Conservation (phyloP, 129 eudicot genomes). For the Ambrosia artemisiifolia region DNA sequence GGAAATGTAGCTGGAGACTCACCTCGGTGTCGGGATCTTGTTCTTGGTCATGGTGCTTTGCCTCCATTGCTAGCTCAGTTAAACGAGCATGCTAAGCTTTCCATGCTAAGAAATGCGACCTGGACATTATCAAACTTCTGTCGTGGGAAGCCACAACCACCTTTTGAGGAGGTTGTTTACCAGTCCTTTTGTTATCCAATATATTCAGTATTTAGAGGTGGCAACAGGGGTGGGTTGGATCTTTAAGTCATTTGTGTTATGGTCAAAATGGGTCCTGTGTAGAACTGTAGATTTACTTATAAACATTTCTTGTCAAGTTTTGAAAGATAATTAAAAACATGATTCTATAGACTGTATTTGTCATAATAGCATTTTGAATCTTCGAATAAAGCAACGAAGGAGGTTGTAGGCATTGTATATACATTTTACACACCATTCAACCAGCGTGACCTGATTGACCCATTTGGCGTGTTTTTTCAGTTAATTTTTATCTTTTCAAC, state of each 20-base stretch:
- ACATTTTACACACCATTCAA: neutral
- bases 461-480: neutral
- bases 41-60: conserved; percentile 77
- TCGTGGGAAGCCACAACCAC: conserved; percentile 88
- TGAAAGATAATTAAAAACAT: neutral
- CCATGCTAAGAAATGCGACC: conserved; percentile 89
- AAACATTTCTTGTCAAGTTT: neutral
- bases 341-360: neutral
- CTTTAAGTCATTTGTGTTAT: neutral
- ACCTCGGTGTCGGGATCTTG: conserved; percentile 84
- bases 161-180: conserved; percentile 68
- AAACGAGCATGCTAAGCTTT: conserved; percentile 78
- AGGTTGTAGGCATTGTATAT: neutral
- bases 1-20: conserved; percentile 97
- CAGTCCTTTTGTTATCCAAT: neutral
- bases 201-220: neutral
- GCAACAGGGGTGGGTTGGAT: neutral
- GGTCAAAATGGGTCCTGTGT: neutral
- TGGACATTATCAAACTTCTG: conserved; percentile 94
- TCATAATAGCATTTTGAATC: neutral
- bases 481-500: neutral
- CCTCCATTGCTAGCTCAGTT: conserved; percentile 62
- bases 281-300: neutral
- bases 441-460: neutral
- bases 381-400: neutral